A percentile compares a stretch with the other conserved stretches of the same genome.
These are phyloP conservation scores for Anthoceros angustus DNA, from an alignment of 225 moss, liverwort and hornwort genomes.

Conservation along the genomic window DNA sequence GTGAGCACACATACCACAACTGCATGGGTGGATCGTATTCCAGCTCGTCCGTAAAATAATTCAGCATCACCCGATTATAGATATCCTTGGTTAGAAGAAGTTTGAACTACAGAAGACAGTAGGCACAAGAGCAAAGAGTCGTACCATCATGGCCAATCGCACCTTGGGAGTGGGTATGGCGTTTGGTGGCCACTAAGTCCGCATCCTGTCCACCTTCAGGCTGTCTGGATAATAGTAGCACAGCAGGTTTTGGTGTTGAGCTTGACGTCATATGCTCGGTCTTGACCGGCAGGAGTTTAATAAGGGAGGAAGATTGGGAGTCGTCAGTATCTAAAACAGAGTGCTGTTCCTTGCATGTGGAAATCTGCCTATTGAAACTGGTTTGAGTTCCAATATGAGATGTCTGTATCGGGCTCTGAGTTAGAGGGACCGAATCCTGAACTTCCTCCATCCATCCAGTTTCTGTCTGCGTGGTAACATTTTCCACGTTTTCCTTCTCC, in stretches of 20 bases:
- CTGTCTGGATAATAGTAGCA: background rate
- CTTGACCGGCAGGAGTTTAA: background rate
- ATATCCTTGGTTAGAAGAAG: too few relatives aligned
- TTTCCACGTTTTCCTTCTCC: background rate
- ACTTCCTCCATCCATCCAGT: background rate
- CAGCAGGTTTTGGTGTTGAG: background rate
- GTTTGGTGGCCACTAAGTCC: background rate
- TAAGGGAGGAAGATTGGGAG: background rate
- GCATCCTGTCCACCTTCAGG: background rate
- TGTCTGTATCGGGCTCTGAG: background rate
- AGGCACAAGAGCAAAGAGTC: background rate
- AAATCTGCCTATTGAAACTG: background rate
- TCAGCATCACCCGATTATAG: too few relatives aligned
- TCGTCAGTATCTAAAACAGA: background rate
- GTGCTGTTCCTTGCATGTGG: background rate
- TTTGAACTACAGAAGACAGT: background rate
- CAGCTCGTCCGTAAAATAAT: too few relatives aligned
- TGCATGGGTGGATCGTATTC: too few relatives aligned
- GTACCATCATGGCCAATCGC: constrained; percentile 1
- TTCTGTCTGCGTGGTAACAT: background rate
- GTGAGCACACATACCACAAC: too few relatives aligned
- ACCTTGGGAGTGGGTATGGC: background rate
- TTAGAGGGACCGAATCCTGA: background rate
- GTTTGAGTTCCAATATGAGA: constrained; percentile 1
- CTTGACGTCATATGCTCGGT: background rate